Percentiles rank a stretch among this genome's conserved stretches.
Conservation (phyloP, 179 eudicot species). For the Silene noctiflora region DNA sequence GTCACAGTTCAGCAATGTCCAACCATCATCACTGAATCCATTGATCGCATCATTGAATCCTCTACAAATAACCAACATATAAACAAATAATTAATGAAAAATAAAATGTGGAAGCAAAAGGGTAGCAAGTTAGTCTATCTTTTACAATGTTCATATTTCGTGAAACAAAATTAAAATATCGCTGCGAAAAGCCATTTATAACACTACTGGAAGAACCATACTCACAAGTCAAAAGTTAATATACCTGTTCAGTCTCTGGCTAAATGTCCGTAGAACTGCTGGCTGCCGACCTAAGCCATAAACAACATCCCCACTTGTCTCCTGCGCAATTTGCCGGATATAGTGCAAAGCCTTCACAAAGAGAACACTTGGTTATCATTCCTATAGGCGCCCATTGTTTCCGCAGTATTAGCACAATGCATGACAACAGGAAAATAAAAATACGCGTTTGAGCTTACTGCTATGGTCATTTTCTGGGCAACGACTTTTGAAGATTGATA, state of each 20-base stretch:
- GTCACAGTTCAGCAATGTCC: conserved; percentile 74
- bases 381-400: not conserved
- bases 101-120: conserved; percentile 1
- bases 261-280: conserved; percentile 81
- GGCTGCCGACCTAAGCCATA: conserved; percentile 93
- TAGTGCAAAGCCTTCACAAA: conserved; percentile 69
- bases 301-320: conserved; percentile 88
- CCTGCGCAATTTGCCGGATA: conserved; percentile 87
- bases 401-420: not conserved
- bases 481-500: conserved; percentile 92
- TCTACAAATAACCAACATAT: conserved; percentile 36
- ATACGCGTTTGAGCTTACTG: conserved; percentile 44
- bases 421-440: not conserved
- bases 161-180: not conserved
- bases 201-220: not conserved
- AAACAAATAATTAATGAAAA: not conserved
- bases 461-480: conserved; percentile 91
- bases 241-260: conserved; percentile 90
- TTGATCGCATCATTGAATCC: conserved; percentile 93
- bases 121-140: not conserved
- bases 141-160: not conserved
- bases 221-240: not conserved
- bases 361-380: conserved; percentile 9
- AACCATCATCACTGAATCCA: conserved; percentile 91
- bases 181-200: not conserved